These are phyloP conservation scores for Amanita brunnescens DNA, from an alignment of 768 basidiomycete species.

Conservation along the genomic window DNA sequence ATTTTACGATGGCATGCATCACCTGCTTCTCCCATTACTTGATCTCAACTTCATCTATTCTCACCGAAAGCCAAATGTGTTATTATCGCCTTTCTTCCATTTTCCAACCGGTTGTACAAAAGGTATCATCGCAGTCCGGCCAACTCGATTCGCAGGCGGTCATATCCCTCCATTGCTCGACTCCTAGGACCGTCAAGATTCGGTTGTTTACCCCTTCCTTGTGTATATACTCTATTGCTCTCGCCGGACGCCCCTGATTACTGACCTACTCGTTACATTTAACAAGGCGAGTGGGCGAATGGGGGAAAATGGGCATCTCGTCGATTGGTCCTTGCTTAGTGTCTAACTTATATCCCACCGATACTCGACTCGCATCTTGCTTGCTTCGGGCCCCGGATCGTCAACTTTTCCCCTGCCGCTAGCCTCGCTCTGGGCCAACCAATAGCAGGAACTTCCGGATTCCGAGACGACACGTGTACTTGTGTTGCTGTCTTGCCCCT, in stretches of 20 bases:
- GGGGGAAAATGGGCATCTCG: slow-evolving; percentile 5
- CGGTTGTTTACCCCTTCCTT: slow-evolving; percentile 3
- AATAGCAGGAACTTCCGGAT: not conserved
- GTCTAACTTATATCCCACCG: slow-evolving; percentile 7
- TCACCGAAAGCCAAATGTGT: slow-evolving; percentile 6
- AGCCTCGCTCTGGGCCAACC: not conserved
- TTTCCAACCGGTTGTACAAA: slow-evolving; percentile 5
- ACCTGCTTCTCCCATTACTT: not conserved
- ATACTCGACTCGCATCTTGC: slow-evolving; percentile 5
- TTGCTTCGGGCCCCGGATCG: not conserved
- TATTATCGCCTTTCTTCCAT: slow-evolving; percentile 4
- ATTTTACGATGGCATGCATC: not conserved
- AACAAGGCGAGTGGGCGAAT: slow-evolving; percentile 7
- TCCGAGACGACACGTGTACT: slow-evolving; percentile 3
- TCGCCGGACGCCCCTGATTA: slow-evolving; percentile 1
- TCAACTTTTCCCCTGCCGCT: not conserved
- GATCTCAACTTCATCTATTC: slow-evolving; percentile 9
- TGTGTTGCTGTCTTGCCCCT: slow-evolving; percentile 3
- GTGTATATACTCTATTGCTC: slow-evolving; percentile 7
- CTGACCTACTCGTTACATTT: slow-evolving; percentile 8
- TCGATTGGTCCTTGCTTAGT: slow-evolving; percentile 8
- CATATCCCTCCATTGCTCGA: not conserved
- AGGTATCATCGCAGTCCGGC: slow-evolving; percentile 5
- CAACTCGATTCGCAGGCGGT: slow-evolving; percentile 6
- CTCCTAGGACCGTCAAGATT: slow-evolving; percentile 3